Evolutionary conservation across 2,329 filamentous ascomycete species (phyloP).

Genomic region (Periconia sp.): DNA sequence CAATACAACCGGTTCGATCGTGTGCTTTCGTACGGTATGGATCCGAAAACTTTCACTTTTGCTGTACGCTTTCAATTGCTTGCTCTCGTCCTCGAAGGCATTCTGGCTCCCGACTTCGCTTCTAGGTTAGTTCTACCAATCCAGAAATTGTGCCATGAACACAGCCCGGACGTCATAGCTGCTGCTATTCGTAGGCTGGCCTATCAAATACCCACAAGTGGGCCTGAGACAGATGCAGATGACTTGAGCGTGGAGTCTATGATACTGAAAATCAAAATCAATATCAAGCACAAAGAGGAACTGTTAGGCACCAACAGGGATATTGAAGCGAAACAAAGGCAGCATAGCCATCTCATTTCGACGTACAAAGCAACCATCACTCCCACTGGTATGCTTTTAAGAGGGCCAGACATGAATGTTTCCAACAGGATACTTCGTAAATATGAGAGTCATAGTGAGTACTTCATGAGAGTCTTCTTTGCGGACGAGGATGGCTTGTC

Average conservation of each 20-base stretch:
- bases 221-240: constrained; percentile 13
- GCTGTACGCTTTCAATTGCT: constrained; percentile 24
- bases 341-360: constrained; percentile 45
- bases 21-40: constrained; percentile 43
- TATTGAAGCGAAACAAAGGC: constrained; percentile 53
- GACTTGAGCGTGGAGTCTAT: constrained; percentile 10
- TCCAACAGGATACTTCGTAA: constrained; percentile 46
- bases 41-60: constrained; percentile 12
- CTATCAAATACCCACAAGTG: constrained; percentile 46
- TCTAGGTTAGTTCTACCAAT: constrained; percentile 20
- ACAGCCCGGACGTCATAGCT: constrained; percentile 60
- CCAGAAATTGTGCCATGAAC: constrained; percentile 34
- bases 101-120: constrained; percentile 18
- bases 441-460: constrained; percentile 23
- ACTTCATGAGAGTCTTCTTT: constrained; percentile 64
- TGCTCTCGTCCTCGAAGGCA: constrained; percentile 29
- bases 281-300: constrained; percentile 33
- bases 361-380: constrained; percentile 60
- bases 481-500: constrained; percentile 71
- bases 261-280: constrained; percentile 8
- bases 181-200: constrained; percentile 70
- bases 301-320: constrained; percentile 56
- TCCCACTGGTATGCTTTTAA: constrained; percentile 45
- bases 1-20: constrained; percentile 61
- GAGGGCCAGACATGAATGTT: constrained; percentile 59